Evolutionary conservation across 192 early-diverging fungal genomes (phyloP), one percentile per base, ranked within the genome.

Genomic region (Coemansia sp.): DNA sequence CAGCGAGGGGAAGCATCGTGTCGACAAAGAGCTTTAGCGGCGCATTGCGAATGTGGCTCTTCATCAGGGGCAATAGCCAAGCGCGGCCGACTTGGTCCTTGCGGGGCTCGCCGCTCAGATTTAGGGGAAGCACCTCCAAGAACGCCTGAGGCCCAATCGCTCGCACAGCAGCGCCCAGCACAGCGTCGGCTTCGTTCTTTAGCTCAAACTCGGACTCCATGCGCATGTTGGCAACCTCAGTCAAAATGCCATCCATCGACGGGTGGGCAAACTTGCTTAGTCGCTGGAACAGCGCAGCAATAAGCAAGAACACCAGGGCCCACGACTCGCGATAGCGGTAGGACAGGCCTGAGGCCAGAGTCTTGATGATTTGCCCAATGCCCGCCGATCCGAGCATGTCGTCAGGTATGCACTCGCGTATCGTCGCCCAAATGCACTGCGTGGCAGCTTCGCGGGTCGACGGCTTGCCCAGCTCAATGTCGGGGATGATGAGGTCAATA

Each of bases 41-140:
- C 33, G 88, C 90, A 67, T 88, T 94, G 70, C 80, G 90, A 62
- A 86, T 88, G 69, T 85, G 84, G 59, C 85, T 83, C 77, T 88
- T 88, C 63, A 97, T 87, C 53, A 94, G 69, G 24, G 95, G 90
- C 60, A 99, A 83, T 36, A 99, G 85, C 85, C 95, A 99, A 0
- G 97, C 94, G 42, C 97, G 88, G 35, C 92, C 90, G n/a, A 83
- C 71, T 5, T 63, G 57, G 43, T 58, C 67, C 56, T 67, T 62
- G 48, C 60, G 51, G 21, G 82, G 76, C 35, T 71, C 73, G 21
- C 72, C 77, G 46, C 91, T 89, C 58, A 99, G 87, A 74, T 99
- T 99, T 33, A 98, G 77, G 9, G 94, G 93, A 10, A 95, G 73
- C 5, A 89, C 72, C 20, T 76, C 56, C 56, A 94, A 76, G 65